A percentile compares a stretch with the other conserved stretches of the same genome.
Conservation (phyloP, 331 rosid species). For the Pyrus hybrid region DNA sequence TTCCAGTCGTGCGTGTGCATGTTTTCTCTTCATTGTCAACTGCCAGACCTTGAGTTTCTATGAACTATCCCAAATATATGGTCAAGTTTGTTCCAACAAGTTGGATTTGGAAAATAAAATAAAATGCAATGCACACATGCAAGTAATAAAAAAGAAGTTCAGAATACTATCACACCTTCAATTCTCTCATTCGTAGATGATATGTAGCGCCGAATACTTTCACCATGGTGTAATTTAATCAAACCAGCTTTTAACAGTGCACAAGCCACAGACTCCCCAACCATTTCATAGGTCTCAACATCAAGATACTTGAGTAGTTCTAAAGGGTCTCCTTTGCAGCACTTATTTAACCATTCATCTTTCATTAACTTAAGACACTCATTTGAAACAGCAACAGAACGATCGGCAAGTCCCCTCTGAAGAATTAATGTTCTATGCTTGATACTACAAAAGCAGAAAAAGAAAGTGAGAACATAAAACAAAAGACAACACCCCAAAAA, state of each 20-base stretch:
- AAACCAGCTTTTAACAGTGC: slow-evolving; percentile 58
- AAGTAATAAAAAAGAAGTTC: background rate
- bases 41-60: background rate
- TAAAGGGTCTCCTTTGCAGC: slow-evolving; percentile 63
- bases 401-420: slow-evolving; percentile 89
- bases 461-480: background rate
- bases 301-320: slow-evolving; percentile 83
- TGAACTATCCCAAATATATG: background rate
- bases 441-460: slow-evolving; percentile 46
- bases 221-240: slow-evolving; percentile 45
- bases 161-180: slow-evolving; percentile 43
- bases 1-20: background rate
- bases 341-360: slow-evolving; percentile 82
- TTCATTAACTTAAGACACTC: slow-evolving; percentile 82
- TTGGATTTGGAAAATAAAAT: background rate
- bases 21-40: background rate
- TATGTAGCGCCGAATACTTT: slow-evolving; percentile 52
- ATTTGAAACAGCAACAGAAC: slow-evolving; percentile 70
- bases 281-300: slow-evolving; percentile 91
- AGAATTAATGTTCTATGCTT: slow-evolving; percentile 79
- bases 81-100: background rate
- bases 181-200: slow-evolving; percentile 19
- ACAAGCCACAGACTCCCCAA: slow-evolving; percentile 73
- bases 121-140: background rate
- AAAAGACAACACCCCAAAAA: background rate